These are phyloP conservation scores for Leucocoprinus leucothites DNA, from an alignment of 768 basidiomycete genomes.

Conservation along the genomic window DNA sequence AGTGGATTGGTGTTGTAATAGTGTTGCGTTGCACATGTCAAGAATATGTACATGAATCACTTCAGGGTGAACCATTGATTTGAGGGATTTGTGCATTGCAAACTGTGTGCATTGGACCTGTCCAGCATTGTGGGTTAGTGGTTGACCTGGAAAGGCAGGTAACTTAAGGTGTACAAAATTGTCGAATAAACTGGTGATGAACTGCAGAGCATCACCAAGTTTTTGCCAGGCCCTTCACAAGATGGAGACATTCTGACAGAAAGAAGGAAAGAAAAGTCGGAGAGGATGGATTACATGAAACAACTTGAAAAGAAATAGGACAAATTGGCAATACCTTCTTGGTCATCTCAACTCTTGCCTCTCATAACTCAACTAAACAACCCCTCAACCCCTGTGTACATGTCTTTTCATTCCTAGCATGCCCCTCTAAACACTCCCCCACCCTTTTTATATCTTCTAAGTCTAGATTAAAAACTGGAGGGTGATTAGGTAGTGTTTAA, in stretches of 20 bases:
- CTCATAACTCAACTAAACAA: constrained; percentile 61
- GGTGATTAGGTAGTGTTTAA: constrained; percentile 73
- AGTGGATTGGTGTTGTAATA: constrained; percentile 62
- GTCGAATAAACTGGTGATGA: constrained; percentile 74
- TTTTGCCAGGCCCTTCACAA: constrained; percentile 80
- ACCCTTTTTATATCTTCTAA: constrained; percentile 61
- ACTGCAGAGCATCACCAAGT: constrained; percentile 69
- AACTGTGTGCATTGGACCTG: constrained; percentile 75
- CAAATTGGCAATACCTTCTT: constrained; percentile 64
- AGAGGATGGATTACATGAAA: neutral
- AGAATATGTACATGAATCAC: constrained; percentile 69
- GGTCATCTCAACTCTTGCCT: constrained; percentile 74
- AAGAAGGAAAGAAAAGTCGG: too few relatives aligned
- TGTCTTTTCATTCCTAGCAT: constrained; percentile 61
- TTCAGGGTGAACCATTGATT: constrained; percentile 68
- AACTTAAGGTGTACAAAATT: constrained; percentile 58
- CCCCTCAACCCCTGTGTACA: constrained; percentile 63
- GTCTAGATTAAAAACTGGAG: constrained; percentile 84
- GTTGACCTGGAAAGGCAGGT: neutral
- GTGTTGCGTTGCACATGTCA: constrained; percentile 71
- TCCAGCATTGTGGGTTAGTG: neutral
- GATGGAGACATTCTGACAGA: constrained; percentile 74
- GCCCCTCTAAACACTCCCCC: constrained; percentile 59
- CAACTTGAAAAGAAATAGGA: constrained; percentile 26
- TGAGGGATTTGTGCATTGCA: constrained; percentile 73